phyloP scores from a whole-genome alignment of 2,329 filamentous ascomycete genomes.

The Aspergillus neoniger region DNA sequence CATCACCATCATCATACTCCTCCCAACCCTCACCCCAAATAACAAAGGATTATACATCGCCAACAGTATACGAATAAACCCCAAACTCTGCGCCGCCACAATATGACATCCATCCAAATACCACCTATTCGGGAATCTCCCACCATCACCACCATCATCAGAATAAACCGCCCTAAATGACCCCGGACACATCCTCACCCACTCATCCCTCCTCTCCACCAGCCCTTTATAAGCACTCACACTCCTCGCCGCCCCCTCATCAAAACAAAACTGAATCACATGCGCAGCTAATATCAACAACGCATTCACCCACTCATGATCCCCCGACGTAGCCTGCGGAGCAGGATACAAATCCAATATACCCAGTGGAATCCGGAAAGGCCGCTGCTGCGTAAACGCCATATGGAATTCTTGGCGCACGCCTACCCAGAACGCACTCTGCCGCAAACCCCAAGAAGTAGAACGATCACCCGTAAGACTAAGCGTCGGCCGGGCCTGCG shows the following conservation, averaged over 20 bases:
- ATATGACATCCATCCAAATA: neutral
- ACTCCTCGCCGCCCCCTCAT: conserved; percentile 49
- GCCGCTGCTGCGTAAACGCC: conserved; percentile 41
- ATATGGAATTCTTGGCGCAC: conserved; percentile 52
- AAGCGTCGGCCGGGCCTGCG: conserved; percentile 11
- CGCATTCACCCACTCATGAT: conserved; percentile 51
- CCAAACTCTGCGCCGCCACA: neutral
- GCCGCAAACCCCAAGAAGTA: conserved; percentile 8
- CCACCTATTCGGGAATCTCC: neutral
- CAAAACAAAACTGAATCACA: conserved; percentile 62
- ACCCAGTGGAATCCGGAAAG: conserved; percentile 22
- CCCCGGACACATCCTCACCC: neutral
- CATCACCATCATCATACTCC: neutral
- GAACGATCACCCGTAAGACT: neutral
- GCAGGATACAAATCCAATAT: neutral
- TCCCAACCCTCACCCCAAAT: neutral
- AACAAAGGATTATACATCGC: neutral
- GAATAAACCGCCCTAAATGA: neutral
- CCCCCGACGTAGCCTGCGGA: neutral
- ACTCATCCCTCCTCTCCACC: conserved; percentile 26
- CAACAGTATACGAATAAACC: neutral
- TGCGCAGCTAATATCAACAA: conserved; percentile 62
- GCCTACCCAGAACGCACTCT: conserved; percentile 20
- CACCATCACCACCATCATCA: neutral
- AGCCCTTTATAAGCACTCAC: conserved; percentile 20